Evolutionary conservation across 2,329 filamentous ascomycete genomes (phyloP), one percentile per base, ranked within the genome.

Genomic region (Fusarium chuoi): DNA sequence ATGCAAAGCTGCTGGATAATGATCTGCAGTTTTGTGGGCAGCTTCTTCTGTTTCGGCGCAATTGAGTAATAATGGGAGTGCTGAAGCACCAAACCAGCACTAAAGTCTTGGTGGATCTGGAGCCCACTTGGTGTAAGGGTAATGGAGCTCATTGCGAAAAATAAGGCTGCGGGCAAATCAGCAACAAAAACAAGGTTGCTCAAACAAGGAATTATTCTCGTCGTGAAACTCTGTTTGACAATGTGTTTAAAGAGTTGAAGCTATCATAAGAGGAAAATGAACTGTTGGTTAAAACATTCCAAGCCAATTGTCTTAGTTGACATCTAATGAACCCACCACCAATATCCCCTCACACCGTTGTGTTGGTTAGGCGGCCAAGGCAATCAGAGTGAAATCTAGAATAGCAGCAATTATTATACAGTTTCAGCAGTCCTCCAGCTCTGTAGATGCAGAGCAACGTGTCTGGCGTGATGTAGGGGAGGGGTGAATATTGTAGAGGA

Each of bases 161-260:
- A 38, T 3, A 22, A 54, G 35, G 33, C 33, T 36, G 24, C 17
- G 6, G 13, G 9, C 13, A 13, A 22, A 38, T 17, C 18, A 5
- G 17, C 8, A 10, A 12, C 6, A 28, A 22, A 15, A 7, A 13
- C 4, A 26, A 22, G 30, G 1, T 20, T 35, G 1, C 49, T 14
- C 8, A 18, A 51, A 51, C 9, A 36, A 6, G 0, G 3, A 12
- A 22, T 38, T 20, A 2, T 36, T 17, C 0, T 26, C 3, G 49
- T 17, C 1, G 24, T n/a, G 7, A n/a, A 14, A 38, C 14, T 13
- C 14, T 38, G 18, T 28, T 39, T 18, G 1, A 14, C 0, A 13
- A n/a, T 13, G 0, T 0, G 24, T 2, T 28, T 18, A 0, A 5
- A 28, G 8, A 13, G 6, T 28, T 28, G 7, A 39, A 7, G 35